A percentile compares a stretch with the other conserved stretches of the same genome.
Evolutionary conservation across 352 stramenopile genomes (phyloP).

Genomic region (Lagenidium sp.): DNA sequence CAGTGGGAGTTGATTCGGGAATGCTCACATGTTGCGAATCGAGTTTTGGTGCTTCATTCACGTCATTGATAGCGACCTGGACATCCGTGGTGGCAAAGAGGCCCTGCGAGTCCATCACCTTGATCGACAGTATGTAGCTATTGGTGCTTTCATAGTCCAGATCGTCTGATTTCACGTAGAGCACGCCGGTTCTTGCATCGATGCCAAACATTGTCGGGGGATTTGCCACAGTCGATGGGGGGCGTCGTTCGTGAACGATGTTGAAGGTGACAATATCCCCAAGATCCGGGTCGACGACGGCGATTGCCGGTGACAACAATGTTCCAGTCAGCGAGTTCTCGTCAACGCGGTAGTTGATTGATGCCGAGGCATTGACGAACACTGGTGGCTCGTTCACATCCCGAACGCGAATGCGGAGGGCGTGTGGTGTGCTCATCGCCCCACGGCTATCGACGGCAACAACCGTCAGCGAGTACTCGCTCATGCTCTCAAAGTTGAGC

Average conservation of each 20-base stretch:
- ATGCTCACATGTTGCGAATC: slow-evolving; percentile 7
- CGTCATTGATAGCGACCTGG: slow-evolving; percentile 14
- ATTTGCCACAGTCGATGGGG: background rate
- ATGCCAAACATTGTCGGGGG: slow-evolving; percentile 28
- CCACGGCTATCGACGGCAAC: slow-evolving; percentile 10
- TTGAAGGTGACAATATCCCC: slow-evolving; percentile 14
- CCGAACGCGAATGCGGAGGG: slow-evolving; percentile 13
- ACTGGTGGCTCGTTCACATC: slow-evolving; percentile 26
- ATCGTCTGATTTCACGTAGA: slow-evolving; percentile 18
- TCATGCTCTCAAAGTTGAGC: slow-evolving; percentile 12
- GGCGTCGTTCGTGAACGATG: slow-evolving; percentile 19
- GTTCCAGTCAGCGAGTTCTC: slow-evolving; percentile 19
- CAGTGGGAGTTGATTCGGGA: slow-evolving; percentile 8
- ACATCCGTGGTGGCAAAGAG: slow-evolving; percentile 12
- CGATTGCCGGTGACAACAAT: slow-evolving; percentile 5
- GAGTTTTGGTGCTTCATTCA: slow-evolving; percentile 22
- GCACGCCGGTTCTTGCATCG: slow-evolving; percentile 20
- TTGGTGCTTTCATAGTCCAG: slow-evolving; percentile 27
- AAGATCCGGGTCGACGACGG: slow-evolving; percentile 17
- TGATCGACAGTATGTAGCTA: slow-evolving; percentile 7
- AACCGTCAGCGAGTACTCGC: slow-evolving; percentile 6
- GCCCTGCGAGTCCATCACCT: slow-evolving; percentile 6
- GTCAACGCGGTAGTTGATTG: slow-evolving; percentile 8
- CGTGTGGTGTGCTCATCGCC: slow-evolving; percentile 2
- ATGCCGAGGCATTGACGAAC: slow-evolving; percentile 1